Conservation (phyloP, 108 stramenopile species). For the Bacterosira constricta region DNA sequence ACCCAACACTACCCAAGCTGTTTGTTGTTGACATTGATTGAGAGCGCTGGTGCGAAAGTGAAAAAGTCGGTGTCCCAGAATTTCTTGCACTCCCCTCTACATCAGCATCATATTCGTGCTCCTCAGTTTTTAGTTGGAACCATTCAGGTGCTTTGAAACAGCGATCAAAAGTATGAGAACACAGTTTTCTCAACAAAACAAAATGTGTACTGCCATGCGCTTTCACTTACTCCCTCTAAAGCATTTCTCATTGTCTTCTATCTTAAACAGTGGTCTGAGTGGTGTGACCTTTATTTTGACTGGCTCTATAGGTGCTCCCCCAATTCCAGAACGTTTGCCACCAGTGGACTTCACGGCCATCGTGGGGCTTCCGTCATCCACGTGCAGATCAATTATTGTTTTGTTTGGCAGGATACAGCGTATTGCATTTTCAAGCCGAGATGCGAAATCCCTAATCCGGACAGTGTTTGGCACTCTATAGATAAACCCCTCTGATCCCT, state of each 20-base stretch:
- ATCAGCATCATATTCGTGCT: constrained; percentile 22
- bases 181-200: not conserved
- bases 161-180: not conserved
- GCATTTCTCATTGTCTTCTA: constrained; percentile 43
- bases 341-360: constrained; percentile 16
- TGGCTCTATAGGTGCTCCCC: constrained; percentile 70
- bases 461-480: constrained; percentile 72
- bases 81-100: constrained; percentile 2
- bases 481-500: constrained; percentile 62
- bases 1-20: constrained; percentile 35
- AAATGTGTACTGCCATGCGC: constrained; percentile 43
- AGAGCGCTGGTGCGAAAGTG: constrained; percentile 23
- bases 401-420: constrained; percentile 79
- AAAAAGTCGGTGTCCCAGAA: not conserved
- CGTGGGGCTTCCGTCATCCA: constrained; percentile 78
- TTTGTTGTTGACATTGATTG: constrained; percentile 28
- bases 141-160: constrained; percentile 34
- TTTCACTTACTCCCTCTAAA: constrained; percentile 81
- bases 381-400: constrained; percentile 80
- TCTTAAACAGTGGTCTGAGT: constrained; percentile 67
- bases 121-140: constrained; percentile 48
- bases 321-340: constrained; percentile 51
- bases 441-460: constrained; percentile 72
- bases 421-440: constrained; percentile 63
- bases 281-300: constrained; percentile 87